phyloP scores from a whole-genome alignment of 352 stramenopile species.

The Elongisporangium undulatum region DNA sequence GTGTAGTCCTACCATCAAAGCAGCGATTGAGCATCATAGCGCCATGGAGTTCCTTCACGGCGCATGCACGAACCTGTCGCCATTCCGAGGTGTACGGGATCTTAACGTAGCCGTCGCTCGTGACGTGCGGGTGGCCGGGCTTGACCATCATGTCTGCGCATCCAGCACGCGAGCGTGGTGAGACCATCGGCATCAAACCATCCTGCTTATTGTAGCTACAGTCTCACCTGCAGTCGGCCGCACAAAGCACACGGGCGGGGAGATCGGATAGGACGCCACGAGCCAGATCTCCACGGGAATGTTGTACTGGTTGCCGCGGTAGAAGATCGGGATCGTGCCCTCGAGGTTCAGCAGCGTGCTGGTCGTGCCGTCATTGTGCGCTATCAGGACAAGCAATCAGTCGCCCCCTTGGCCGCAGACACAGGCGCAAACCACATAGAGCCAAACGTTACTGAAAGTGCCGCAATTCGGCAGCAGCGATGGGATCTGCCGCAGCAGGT shows the following conservation, averaged over 20 bases:
- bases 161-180: not conserved
- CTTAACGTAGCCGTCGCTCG: slow-evolving; percentile 79
- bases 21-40: slow-evolving; percentile 1
- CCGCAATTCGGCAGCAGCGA: slow-evolving; percentile 82
- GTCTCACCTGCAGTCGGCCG: slow-evolving; percentile 60
- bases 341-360: slow-evolving; percentile 82
- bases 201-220: not conserved
- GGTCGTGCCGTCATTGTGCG: slow-evolving; percentile 83
- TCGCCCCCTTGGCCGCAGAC: not conserved
- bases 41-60: too few relatives aligned
- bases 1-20: slow-evolving; percentile 57
- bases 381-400: slow-evolving; percentile 16
- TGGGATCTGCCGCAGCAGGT: slow-evolving; percentile 80
- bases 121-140: slow-evolving; percentile 81
- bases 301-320: slow-evolving; percentile 88
- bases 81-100: slow-evolving; percentile 86
- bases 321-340: slow-evolving; percentile 91
- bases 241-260: slow-evolving; percentile 84
- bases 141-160: slow-evolving; percentile 82
- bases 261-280: slow-evolving; percentile 76
- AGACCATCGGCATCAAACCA: not conserved
- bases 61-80: slow-evolving; percentile 28
- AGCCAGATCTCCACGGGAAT: slow-evolving; percentile 90
- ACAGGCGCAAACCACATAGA: not conserved
- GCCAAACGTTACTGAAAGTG: slow-evolving; percentile 54